Base-by-base conservation (phyloP, 2,329 filamentous ascomycete species). In the Sarocladium brachiariae region DNA sequence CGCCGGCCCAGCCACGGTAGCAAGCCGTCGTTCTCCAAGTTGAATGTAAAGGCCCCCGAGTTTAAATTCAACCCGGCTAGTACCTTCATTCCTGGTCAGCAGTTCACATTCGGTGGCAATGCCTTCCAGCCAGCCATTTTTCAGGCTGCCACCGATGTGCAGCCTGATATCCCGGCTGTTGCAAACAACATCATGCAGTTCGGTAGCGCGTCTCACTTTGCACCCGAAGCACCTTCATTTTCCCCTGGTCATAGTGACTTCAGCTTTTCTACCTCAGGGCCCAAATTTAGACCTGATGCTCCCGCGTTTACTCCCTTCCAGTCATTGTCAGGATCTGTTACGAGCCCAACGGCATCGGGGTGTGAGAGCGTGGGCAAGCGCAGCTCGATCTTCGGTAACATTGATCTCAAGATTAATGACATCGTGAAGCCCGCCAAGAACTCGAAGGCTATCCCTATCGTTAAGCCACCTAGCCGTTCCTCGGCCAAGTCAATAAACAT, bases 31-130 rank as follows among this genome's bases (percentile, higher is more conserved):
- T 67, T 84, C 38, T 89, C 89, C 1, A 91, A 84, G 57, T 78
- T 97, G 58, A 97, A 97, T 59, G 90, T 95, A 25, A 81, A 86
- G 55, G 92, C 92, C 0, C 87, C 90, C 43, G 89, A 93, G 61
- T 96, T 96, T 73, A 89, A 85, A 59, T 92, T 92, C 67, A 80
- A 81, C 54, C 78, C 78, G 3, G 64, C 68, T 14, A 73, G 64
- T 58, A 68, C 65, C 27, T 78, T 77, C 58, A 68, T 71, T 25
- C 70, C 72, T 27, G 61, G 66, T 23, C 10, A 68, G 14, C 67
- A 74, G 50, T 80, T 80, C 59, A 70, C 69, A 34, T 81, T 81
- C 54, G 68, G 70, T 19, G 65, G 63, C 35, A 70, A 61, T 47
- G 60, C 58, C 45, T 76, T 77, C 63, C 74, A 82, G 57, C 74